Conservation (phyloP, 2,329 filamentous ascomycete species). For the Colletotrichum horii region DNA sequence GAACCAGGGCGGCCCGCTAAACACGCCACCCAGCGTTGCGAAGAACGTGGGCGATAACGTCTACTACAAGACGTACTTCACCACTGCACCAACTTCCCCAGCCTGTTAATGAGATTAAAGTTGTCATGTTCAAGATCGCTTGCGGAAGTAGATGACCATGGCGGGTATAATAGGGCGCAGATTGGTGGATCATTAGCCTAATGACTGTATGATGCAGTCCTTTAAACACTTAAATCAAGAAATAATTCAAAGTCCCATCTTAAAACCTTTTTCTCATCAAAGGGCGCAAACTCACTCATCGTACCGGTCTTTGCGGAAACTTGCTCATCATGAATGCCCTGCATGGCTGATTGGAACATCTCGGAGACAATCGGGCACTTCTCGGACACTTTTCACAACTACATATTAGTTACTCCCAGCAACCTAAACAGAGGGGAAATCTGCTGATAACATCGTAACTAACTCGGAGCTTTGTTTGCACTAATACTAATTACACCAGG, state of each 20-base stretch:
- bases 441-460: not conserved
- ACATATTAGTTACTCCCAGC: not conserved
- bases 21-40: not conserved
- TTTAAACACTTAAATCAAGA: not conserved
- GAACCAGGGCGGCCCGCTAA: conserved; percentile 3
- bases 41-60: conserved; percentile 5
- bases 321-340: not conserved
- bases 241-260: not conserved
- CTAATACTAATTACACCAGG: not conserved
- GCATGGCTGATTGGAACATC: not conserved
- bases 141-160: not conserved
- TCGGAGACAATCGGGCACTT: not conserved
- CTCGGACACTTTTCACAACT: not conserved
- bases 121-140: not conserved
- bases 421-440: not conserved
- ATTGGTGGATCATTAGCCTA: not conserved
- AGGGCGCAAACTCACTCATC: not conserved
- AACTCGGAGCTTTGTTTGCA: not conserved
- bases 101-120: not conserved
- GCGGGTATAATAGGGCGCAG: not conserved
- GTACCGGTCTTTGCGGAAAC: not conserved
- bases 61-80: conserved; percentile 11
- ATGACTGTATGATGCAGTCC: not conserved
- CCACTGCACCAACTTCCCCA: not conserved
- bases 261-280: not conserved